A percentile compares a stretch with the other conserved stretches of the same genome.
These are phyloP conservation scores for Drechslera avenae DNA, from an alignment of 2,329 filamentous ascomycete genomes.

Conservation along the genomic window DNA sequence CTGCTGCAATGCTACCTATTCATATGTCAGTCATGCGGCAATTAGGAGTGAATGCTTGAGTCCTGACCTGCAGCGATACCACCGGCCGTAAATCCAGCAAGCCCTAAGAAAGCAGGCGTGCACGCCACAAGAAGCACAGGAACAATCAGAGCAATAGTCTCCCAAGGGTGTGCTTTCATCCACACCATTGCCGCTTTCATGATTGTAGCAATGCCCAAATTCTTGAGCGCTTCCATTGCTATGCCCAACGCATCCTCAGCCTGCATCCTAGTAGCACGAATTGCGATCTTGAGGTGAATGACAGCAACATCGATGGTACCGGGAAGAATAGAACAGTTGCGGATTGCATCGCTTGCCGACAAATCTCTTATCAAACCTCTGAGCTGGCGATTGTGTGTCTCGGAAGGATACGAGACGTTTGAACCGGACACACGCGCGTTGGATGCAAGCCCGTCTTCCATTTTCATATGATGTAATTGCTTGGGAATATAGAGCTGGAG, in stretches of 20 bases:
- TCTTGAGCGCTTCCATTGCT: neutral
- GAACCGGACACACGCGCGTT: neutral
- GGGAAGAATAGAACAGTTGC: neutral
- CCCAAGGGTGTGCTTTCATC: conserved; percentile 8
- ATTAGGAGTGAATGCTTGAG: neutral
- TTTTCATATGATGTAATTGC: neutral
- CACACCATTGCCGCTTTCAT: conserved; percentile 3
- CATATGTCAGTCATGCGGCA: neutral
- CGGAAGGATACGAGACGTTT: neutral
- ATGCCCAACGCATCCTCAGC: neutral
- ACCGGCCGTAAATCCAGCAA: conserved; percentile 1
- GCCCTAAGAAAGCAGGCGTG: conserved; percentile 6
- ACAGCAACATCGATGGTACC: conserved; percentile 1
- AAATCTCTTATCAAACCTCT: neutral
- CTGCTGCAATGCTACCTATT: conserved; percentile 29
- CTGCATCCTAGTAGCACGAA: neutral
- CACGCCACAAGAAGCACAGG: conserved; percentile 5
- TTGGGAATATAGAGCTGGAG: neutral
- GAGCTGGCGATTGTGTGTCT: neutral
- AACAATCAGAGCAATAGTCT: conserved; percentile 4
- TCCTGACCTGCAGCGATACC: conserved; percentile 6
- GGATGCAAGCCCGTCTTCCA: neutral
- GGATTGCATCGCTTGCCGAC: neutral
- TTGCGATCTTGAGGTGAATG: neutral
- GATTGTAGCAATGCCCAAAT: neutral